These are phyloP conservation scores for Secale cereale DNA, from an alignment of 176 grass and related monocot species.

Conservation along the genomic window DNA sequence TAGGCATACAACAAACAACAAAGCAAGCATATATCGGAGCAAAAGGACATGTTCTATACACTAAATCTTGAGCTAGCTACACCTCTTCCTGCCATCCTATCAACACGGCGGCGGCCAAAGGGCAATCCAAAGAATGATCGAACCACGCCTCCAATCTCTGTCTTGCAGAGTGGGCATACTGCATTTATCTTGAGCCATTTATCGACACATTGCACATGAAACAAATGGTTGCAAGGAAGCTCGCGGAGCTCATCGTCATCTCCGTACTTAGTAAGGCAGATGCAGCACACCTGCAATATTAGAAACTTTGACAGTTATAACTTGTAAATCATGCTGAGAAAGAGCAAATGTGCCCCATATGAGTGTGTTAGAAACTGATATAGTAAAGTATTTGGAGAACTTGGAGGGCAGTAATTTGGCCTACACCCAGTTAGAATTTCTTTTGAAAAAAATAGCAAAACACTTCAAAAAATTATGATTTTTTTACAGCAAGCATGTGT, in stretches of 20 bases:
- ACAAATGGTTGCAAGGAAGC: slow-evolving; percentile 85
- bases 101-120: slow-evolving; percentile 55
- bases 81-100: slow-evolving; percentile 53
- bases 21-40: background rate
- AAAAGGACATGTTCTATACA: slow-evolving; percentile 28
- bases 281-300: slow-evolving; percentile 79
- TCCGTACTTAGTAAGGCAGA: slow-evolving; percentile 79
- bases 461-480: background rate
- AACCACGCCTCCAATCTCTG: slow-evolving; percentile 59
- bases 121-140: slow-evolving; percentile 43
- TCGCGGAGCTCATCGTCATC: slow-evolving; percentile 87
- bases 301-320: background rate
- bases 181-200: slow-evolving; percentile 99
- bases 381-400: background rate
- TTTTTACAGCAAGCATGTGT: background rate
- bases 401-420: background rate
- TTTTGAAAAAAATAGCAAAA: background rate
- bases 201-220: slow-evolving; percentile 88
- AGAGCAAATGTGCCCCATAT: background rate
- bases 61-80: slow-evolving; percentile 48
- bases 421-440: background rate
- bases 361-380: background rate
- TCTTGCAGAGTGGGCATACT: slow-evolving; percentile 91
- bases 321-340: background rate
- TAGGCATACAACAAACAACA: slow-evolving; percentile 3